Base-by-base conservation (phyloP, 148 eudicot species). In the Gaultheria prostrata region DNA sequence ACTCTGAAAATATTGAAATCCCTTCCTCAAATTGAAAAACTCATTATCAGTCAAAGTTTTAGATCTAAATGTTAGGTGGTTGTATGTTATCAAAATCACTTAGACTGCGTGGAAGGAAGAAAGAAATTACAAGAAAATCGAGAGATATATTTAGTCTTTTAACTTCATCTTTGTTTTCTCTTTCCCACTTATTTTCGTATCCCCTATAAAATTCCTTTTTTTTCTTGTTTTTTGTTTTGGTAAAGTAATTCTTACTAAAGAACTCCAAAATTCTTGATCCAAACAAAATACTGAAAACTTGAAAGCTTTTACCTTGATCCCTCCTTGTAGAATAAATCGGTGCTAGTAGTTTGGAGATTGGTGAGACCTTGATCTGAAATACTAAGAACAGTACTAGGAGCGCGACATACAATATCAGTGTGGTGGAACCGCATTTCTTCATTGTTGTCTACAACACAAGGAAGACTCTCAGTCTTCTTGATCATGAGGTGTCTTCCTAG, bases 391-490 rank as follows among this genome's bases (percentile, higher is more conserved):
- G 85, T 45, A 61, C 53, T 11, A 83, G 50, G 59, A 76, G 43
- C 3, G 53, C 7, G 9, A 76, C 12, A 45, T 17, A 33, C 26
- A 45, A 30, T 45, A 75, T 61, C 24, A 76, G 32, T 45, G 59
- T 30, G 20, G 21, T 83, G 46, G 80, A 76, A 20, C 76, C 32
- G 20, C 80, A 49, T 76, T 83, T 83, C 85, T 83, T 83, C 85
- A 50, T 61, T 11, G 51, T 83, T 83, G 79, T 46, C 79, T 76
- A 48, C 20, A 46, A 76, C 49, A 10, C 20, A n/a, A 76, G 45
- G 48, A 72, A 35, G 39, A 74, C 28, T 74, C 77, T 74, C 21
- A n/a, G 28, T 33, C 56, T 33, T 76, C 33, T 49, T 76, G 54
- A 49, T 48, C 49, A 7, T 48, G 51, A 76, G 18, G 15, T 76